phyloP scores from a whole-genome alignment of 768 basidiomycete genomes.

The Pleurotus cornucopiae region DNA sequence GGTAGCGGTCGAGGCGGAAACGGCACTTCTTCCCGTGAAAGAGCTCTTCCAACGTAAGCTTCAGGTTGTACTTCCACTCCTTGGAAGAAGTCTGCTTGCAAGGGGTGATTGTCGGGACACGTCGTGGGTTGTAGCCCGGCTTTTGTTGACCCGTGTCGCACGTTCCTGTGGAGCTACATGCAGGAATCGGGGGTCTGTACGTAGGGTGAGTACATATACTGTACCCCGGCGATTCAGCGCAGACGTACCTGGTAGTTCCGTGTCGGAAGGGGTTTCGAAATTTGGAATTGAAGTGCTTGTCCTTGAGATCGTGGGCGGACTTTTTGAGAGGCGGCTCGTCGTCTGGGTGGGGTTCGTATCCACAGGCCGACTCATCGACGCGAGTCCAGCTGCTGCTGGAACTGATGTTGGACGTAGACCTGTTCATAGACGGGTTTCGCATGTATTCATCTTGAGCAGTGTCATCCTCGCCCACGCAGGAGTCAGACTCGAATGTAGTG shows the following conservation, averaged over 20 bases:
- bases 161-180: conserved; percentile 1
- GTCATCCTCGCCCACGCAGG: conserved; percentile 2
- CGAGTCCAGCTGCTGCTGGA: conserved; percentile 4
- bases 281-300: conserved; percentile 2
- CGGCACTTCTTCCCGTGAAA: conserved; percentile 44
- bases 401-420: neutral
- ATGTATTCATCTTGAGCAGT: conserved; percentile 5
- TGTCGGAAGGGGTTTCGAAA: conserved; percentile 5
- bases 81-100: conserved; percentile 25
- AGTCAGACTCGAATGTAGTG: conserved; percentile 6
- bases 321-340: neutral
- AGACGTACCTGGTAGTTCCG: neutral
- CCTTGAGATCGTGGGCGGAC: neutral
- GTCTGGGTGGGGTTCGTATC: neutral
- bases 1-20: conserved; percentile 51
- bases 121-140: conserved; percentile 8
- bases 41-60: conserved; percentile 54
- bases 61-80: conserved; percentile 43
- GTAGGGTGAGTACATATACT: neutral
- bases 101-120: conserved; percentile 6
- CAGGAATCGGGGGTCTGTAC: neutral
- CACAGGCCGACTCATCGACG: neutral
- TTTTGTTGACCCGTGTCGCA: conserved; percentile 1
- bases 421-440: conserved; percentile 5
- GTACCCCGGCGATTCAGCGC: neutral